Conservation (phyloP, 768 basidiomycete genomes). For the Boletus subcaerulescens region DNA sequence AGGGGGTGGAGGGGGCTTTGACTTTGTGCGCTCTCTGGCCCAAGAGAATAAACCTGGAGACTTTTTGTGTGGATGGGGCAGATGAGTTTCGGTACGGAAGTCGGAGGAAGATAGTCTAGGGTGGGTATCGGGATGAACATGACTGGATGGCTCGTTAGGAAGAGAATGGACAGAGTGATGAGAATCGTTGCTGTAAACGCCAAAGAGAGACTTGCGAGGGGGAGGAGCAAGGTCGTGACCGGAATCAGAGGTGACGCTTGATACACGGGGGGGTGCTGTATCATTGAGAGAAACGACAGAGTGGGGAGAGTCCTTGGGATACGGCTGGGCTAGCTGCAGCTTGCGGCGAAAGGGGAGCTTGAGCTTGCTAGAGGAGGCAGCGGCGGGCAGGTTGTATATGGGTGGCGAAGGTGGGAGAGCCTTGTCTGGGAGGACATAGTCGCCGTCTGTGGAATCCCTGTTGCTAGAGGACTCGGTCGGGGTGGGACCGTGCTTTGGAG, state of each 20-base stretch:
- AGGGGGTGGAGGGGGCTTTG: constrained; percentile 26
- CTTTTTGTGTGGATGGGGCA: constrained; percentile 27
- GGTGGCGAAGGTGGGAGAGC: constrained; percentile 6
- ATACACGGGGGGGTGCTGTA: constrained; percentile 33
- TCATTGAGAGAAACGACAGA: constrained; percentile 21
- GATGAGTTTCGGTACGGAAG: constrained; percentile 4
- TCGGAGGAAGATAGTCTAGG: constrained; percentile 14
- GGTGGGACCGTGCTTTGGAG: background rate
- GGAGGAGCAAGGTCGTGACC: constrained; percentile 50
- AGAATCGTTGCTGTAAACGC: constrained; percentile 45
- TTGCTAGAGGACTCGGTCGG: constrained; percentile 18
- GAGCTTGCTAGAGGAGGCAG: constrained; percentile 42
- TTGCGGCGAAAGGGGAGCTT: constrained; percentile 45
- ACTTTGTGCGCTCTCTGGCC: constrained; percentile 38
- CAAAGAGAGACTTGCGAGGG: constrained; percentile 64
- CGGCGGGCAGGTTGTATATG: constrained; percentile 24
- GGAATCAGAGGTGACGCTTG: constrained; percentile 42
- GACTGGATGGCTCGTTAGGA: constrained; percentile 38
- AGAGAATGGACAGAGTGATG: constrained; percentile 60
- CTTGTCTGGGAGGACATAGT: constrained; percentile 30
- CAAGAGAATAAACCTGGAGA: constrained; percentile 36
- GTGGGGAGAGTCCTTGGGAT: background rate
- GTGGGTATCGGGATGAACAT: constrained; percentile 19
- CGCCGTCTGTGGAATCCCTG: constrained; percentile 30
- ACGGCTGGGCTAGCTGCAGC: constrained; percentile 16